Evolutionary conservation across 2,329 filamentous ascomycete genomes (phyloP), one percentile per base, ranked within the genome.

Genomic region (Diplodia seriata): DNA sequence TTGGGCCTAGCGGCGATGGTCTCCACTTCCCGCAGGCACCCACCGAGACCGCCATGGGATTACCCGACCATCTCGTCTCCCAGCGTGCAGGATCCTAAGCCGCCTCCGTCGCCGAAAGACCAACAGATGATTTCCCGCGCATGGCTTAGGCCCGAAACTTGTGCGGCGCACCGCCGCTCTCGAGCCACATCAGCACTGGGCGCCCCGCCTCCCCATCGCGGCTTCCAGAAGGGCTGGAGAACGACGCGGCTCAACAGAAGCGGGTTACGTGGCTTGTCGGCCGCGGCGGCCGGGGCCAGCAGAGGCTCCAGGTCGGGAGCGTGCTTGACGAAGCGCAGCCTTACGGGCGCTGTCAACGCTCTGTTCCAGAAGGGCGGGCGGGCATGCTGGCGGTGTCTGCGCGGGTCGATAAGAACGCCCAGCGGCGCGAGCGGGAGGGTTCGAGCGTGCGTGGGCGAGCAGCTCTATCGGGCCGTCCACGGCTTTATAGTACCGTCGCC

Each of bases 301-400:
- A 50, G 59, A 26, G 23, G 14, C 18, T 15, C 31, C 31, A 20
- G 7, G 56, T 40, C n/a, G 59, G 43, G 59, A 12, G n/a, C 59
- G 47, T 61, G 59, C 59, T 38, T 51, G 59, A 63, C 26, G 62
- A 54, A 31, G 62, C 62, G 51, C 62, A 65, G 62, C 62, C 62
- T 65, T 65, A 65, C 43, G 36, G n/a, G n/a, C 47, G 59, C 29
- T 63, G 43, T 47, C 59, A 31, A 63, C 59, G 59, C 59, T 43
- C 43, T 50, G 59, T 51, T 63, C 59, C 43, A 63, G 59, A 23
- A 9, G 33, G 59, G 47, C 9, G 59, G 59, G 29, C 29, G 47
- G 59, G 36, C 29, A 47, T 51, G 59, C 18, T 51, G 47, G 57
- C 36, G 57, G 57, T 61, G 23, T 26, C 8, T 63, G 59, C 59